These are phyloP conservation scores for Calonectria multiphialidica DNA, from an alignment of 2,329 filamentous ascomycete genomes.

Conservation along the genomic window DNA sequence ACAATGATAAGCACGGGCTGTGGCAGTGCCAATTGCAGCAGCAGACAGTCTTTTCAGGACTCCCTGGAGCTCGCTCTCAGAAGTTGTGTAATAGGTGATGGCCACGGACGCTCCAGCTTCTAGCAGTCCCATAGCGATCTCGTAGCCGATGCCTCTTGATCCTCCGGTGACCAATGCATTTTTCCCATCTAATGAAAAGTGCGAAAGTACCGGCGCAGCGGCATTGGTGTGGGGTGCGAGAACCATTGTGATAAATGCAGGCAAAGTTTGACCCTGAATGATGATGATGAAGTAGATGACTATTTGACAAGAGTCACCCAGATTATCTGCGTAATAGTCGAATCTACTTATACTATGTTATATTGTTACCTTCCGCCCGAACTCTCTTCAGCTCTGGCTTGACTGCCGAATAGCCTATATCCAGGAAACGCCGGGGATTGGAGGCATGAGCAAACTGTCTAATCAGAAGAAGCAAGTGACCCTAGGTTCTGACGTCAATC, in stretches of 20 bases:
- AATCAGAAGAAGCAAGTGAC: too few species aligned
- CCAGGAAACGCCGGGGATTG: too few species aligned
- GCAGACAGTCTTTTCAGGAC: constrained; percentile 15
- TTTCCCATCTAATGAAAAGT: constrained; percentile 52
- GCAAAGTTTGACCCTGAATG: too few species aligned
- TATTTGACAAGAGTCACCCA: too few species aligned
- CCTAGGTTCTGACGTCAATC: too few species aligned
- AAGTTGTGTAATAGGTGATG: constrained; percentile 32
- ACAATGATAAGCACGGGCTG: constrained; percentile 51
- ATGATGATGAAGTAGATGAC: too few species aligned
- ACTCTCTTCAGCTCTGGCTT: too few species aligned
- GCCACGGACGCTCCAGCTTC: constrained; percentile 39
- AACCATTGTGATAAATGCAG: constrained; percentile 34
- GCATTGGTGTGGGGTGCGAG: constrained; percentile 34
- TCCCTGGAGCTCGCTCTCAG: constrained; percentile 17
- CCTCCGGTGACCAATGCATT: constrained; percentile 62
- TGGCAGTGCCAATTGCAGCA: constrained; percentile 1
- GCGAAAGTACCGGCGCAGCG: constrained; percentile 34
- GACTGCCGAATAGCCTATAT: too few species aligned
- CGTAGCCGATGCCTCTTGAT: constrained; percentile 64
- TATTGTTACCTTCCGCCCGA: too few species aligned
- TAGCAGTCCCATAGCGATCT: constrained; percentile 32
- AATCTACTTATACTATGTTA: too few species aligned
- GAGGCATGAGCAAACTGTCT: too few species aligned
- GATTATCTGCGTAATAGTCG: too few species aligned